Base-by-base conservation (phyloP, 2,329 filamentous ascomycete species). In the Botryotinia globosa region DNA sequence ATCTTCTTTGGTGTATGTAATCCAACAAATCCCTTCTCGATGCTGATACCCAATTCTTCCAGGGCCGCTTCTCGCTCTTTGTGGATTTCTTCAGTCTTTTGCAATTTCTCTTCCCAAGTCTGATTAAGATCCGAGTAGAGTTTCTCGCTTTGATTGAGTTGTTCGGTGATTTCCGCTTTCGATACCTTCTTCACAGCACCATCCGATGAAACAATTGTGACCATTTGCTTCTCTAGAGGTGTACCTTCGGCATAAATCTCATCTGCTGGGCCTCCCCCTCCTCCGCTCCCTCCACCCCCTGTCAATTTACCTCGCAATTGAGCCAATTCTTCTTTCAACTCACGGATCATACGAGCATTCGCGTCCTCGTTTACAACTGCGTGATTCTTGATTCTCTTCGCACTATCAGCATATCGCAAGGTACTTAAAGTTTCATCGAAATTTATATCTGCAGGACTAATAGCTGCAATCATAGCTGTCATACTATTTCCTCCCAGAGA, bases 311-410 rank as follows among this genome's bases (percentile, higher is more conserved):
- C 91, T 78, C 96, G 89, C 72, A 99, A 85, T 74, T 97, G 86
- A 1, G 93, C 89, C 73, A 99, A 83, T 80, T 99, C 96, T 82
- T 99, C 96, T 81, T 99, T 99, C 75, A 99, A 85, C 81, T 99
- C 96, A 82, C 96, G 89, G 76, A 99, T 98, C 96, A 99, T 99
- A 78, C 96, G 92, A 74, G 96, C 96, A 81, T 99, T 99, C 64
- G 96, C 95, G 83, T 99, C 96, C 82, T 99, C 96, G 85, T 99
- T 99, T 82, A 99, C 92, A 68, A 99, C 96, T 73, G 96, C 96
- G 82, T 99, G 96, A 84, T 99, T 99, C 93, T 98, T 98, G 87
- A 99, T 99, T 78, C 96, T 91, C 85, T 99, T 99, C 39, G 96
- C 96, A 12, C 94, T 98, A 81, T 99, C 95, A 72, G 97, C 96